Base-by-base conservation (phyloP, 345 rosid species). In the Eucalyptus lansdowneana region DNA sequence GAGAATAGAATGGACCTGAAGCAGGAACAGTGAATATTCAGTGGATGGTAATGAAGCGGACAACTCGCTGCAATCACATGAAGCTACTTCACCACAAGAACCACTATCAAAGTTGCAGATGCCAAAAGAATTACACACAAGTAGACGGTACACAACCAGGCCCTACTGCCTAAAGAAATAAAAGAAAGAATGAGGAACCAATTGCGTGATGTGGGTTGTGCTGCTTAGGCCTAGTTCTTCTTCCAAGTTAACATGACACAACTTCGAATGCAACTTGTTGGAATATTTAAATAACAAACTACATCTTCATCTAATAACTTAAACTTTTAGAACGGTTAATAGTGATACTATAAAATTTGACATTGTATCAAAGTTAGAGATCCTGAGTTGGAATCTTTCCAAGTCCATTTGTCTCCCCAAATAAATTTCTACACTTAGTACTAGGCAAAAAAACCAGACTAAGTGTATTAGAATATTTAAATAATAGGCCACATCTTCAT, bases 321-420 rank as follows among this genome's bases (percentile, higher is more conserved):
- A 19, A 53, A 53, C 25, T 53, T 53, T 53, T 21, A 53, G 58
- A 53, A 53, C 1, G 11, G 25, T 53, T 21, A 53, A 53, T 53
- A 53, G 2, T 53, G 58, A 53, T 53, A 53, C 25, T 53, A 53
- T 0, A 21, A 53, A 53, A 53, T 53, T 53, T 21, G 58, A 53
- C 24, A 53, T 8, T 5, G 1, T 53, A 53, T 53, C 11, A 19
- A 0, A 53, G 25, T 53, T 53, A 53, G 25, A 53, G 58, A 0
- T 53, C 58, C 1, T 53, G 11, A 53, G 5, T 53, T 53, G 58
- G 58, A 21, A 53, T 53, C 0, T 53, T 53, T 53, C 58, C 58
- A 53, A 53, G 58, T 53, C 25, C 58, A 19, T 53, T 53, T 53
- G 58, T 53, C 58, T 53, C 58, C 58, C 58, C 58, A 53, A 21